Evolutionary conservation across 495 filamentous ascomycete species (phyloP), one percentile per base, ranked within the genome.

Genomic region (Penicillium dipodomyicola): DNA sequence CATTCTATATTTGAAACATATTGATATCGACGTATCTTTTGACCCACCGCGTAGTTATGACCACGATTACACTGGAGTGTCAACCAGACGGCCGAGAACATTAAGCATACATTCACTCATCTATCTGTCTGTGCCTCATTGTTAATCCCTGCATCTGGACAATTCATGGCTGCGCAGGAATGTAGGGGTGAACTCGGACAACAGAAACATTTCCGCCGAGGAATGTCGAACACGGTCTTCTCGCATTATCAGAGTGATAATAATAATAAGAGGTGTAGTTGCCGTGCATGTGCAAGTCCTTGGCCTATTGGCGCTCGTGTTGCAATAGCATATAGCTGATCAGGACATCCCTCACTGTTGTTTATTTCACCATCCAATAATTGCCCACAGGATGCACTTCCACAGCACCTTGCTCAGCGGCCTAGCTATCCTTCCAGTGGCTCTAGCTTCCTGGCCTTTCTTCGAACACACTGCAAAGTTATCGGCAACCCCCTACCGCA

Each of bases 361-460:
- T 14, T n/a, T 9, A 19, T 19, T 10, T 11, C 20, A 19, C 14
- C 15, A 32, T 32, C 15, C 33, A n/a, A 45, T n/a, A 4, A n/a
- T 23, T 46, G 17, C 27, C 15, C 2, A 27, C 51, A 62, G 12
- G 3, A 67, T 67, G 65, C 57, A 45, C 1, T 11, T 59, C 8
- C 29, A 47, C 10, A 17, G 30, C 2, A 46, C 57, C 27, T 63
- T 49, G 25, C n/a, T 65, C 9, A 43, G 59, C 12, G 25, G 35
- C 19, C n/a, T 67, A 22, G 62, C 57, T 1, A 5, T 46, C 11
- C 9, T 63, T 8, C 62, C 65, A 29, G 29, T 40, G 14, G 54
- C 49, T 6, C 37, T 61, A 1, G 65, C 59, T 12, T 60, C 50
- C 1, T 63, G 42, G 57, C 54, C 62, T 17, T 5, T 27, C 0